These are phyloP conservation scores for Cladosporium halotolerans DNA, from an alignment of 2,329 filamentous ascomycete genomes.

Conservation along the genomic window DNA sequence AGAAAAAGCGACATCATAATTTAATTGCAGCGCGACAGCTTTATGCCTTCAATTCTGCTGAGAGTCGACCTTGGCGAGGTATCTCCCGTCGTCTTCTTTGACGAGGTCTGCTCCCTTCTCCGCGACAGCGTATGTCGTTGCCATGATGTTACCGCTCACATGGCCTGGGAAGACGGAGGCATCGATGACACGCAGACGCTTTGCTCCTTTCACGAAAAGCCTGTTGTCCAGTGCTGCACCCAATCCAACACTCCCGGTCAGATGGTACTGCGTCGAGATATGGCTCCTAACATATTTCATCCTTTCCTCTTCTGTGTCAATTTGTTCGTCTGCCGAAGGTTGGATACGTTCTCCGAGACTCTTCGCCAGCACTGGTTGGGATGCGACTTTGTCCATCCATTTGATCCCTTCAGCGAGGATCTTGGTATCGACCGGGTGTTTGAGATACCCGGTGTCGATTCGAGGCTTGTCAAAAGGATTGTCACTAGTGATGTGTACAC, in stretches of 20 bases:
- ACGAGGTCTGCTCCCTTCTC: conserved; percentile 30
- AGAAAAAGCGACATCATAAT: too few species aligned
- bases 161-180: conserved; percentile 30
- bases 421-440: conserved; percentile 44
- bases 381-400: conserved; percentile 40
- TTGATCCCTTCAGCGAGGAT: conserved; percentile 24
- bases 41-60: neutral
- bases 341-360: conserved; percentile 34
- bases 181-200: conserved; percentile 34
- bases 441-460: conserved; percentile 25
- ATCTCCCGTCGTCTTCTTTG: conserved; percentile 27
- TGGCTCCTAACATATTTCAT: conserved; percentile 16
- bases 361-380: conserved; percentile 37
- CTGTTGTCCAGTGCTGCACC: conserved; percentile 32
- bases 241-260: conserved; percentile 35
- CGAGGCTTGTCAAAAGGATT: conserved; percentile 16
- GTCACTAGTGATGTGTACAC: conserved; percentile 19
- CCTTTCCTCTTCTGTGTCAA: conserved; percentile 16
- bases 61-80: conserved; percentile 15
- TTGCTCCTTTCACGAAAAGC: conserved; percentile 33
- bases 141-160: conserved; percentile 25
- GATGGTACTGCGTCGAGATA: conserved; percentile 32
- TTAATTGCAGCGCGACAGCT: too few species aligned
- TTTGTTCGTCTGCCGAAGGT: conserved; percentile 24
- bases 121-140: conserved; percentile 27